phyloP scores from a whole-genome alignment of 2,329 filamentous ascomycete species.

The Pseudocercospora pini-densiflorae region DNA sequence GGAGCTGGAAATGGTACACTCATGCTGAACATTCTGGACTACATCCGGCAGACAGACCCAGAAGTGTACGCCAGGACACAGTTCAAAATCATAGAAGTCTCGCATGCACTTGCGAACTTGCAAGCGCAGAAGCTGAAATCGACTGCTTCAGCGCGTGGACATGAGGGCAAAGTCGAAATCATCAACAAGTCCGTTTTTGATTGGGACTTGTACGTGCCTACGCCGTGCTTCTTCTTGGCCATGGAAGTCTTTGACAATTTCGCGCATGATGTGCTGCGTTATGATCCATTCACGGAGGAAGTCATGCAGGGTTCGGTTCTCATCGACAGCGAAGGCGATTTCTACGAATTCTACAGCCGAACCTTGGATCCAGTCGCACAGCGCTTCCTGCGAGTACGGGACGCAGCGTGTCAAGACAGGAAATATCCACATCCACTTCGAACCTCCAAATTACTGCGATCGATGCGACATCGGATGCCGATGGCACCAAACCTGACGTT shows the following conservation, averaged over 20 bases:
- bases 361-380: constrained; percentile 80
- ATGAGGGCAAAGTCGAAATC: constrained; percentile 86
- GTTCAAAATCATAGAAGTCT: constrained; percentile 97
- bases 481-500: constrained; percentile 75
- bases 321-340: constrained; percentile 82
- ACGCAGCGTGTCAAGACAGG: constrained; percentile 67
- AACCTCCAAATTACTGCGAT: constrained; percentile 59
- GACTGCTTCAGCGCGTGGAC: constrained; percentile 71
- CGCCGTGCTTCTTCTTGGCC: constrained; percentile 95
- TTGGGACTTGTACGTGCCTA: constrained; percentile 85
- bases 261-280: constrained; percentile 90
- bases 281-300: constrained; percentile 78
- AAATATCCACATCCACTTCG: constrained; percentile 67
- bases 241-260: constrained; percentile 99
- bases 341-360: constrained; percentile 90
- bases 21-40: constrained; percentile 98
- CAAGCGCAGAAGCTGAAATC: constrained; percentile 73
- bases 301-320: constrained; percentile 89
- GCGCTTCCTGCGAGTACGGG: constrained; percentile 81
- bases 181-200: constrained; percentile 95
- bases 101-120: constrained; percentile 74
- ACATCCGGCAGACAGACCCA: constrained; percentile 85
- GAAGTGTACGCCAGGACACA: constrained; percentile 93
- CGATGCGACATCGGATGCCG: constrained; percentile 67
- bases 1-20: constrained; percentile 95